Evolutionary conservation across 2,329 filamentous ascomycete species (phyloP).

Genomic region (Ceratocystiopsis minuta): DNA sequence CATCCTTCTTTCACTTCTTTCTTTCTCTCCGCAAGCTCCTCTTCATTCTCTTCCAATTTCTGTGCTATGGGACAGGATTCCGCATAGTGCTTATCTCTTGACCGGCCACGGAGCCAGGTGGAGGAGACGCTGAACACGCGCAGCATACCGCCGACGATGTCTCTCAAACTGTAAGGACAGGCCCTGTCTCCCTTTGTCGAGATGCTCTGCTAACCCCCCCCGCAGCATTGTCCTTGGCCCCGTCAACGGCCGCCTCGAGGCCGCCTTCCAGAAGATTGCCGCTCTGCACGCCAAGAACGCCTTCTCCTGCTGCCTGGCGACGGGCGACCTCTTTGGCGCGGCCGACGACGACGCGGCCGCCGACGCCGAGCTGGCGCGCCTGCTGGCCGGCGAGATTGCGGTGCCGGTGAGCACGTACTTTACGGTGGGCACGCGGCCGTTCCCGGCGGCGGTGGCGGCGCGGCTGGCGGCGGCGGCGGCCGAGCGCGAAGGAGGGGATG

Average conservation of each 20-base stretch:
- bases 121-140: too few species aligned
- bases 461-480: constrained; percentile 34
- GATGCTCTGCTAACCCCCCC: too few species aligned
- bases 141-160: too few species aligned
- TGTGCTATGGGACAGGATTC: too few species aligned
- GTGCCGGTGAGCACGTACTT: constrained; percentile 84
- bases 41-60: too few species aligned
- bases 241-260: constrained; percentile 59
- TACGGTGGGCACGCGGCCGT: constrained; percentile 52
- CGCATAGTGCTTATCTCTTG: too few species aligned
- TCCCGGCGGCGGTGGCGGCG: constrained; percentile 53
- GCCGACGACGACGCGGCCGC: constrained; percentile 29
- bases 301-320: constrained; percentile 71
- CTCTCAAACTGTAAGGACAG: too few species aligned
- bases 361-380: constrained; percentile 32
- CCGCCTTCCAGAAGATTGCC: constrained; percentile 63
- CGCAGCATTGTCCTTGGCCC: constrained; percentile 63
- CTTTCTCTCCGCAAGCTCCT: too few species aligned
- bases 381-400: constrained; percentile 54
- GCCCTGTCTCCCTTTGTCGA: too few species aligned
- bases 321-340: constrained; percentile 63
- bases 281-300: constrained; percentile 71
- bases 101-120: too few species aligned
- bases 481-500: too few species aligned
- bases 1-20: too few species aligned